A percentile compares a stretch with the other conserved stretches of the same genome.
Evolutionary conservation across 331 rosid genomes (phyloP).

Genomic region (Quercus lobata): DNA sequence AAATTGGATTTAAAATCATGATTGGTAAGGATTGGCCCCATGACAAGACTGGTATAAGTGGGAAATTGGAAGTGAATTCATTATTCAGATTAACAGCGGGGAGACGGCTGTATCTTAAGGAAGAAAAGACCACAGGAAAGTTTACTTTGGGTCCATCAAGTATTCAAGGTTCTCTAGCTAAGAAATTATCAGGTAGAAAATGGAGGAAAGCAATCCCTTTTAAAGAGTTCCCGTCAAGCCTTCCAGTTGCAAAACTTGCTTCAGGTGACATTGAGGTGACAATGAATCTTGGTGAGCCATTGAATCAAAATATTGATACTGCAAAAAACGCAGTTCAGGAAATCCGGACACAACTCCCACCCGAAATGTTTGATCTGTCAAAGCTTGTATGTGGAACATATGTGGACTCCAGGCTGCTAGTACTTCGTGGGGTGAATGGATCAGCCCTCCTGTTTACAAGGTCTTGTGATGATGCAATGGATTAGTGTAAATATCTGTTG

Average conservation of each 20-base stretch:
- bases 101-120: slow-evolving; percentile 65
- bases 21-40: slow-evolving; percentile 88
- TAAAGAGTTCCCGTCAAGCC: slow-evolving; percentile 89
- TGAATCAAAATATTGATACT: slow-evolving; percentile 37
- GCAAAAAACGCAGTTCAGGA: slow-evolving; percentile 65
- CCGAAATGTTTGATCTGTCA: slow-evolving; percentile 86
- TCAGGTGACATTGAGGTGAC: slow-evolving; percentile 63
- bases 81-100: slow-evolving; percentile 57
- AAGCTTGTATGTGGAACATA: slow-evolving; percentile 92
- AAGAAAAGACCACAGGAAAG: slow-evolving; percentile 46
- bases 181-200: slow-evolving; percentile 56
- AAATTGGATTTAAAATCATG: slow-evolving; percentile 75
- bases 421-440: slow-evolving; percentile 85
- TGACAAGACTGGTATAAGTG: slow-evolving; percentile 64
- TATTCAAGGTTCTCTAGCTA: slow-evolving; percentile 47
- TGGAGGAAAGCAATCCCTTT: slow-evolving; percentile 82
- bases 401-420: slow-evolving; percentile 78
- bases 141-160: slow-evolving; percentile 41
- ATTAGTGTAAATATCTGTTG: slow-evolving; percentile 9
- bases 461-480: slow-evolving; percentile 46
- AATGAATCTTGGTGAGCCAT: slow-evolving; percentile 60
- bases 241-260: slow-evolving; percentile 71
- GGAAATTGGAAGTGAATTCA: slow-evolving; percentile 64
- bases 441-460: slow-evolving; percentile 91
- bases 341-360: slow-evolving; percentile 74